Evolutionary conservation across 2,329 filamentous ascomycete species (phyloP), one percentile per base, ranked within the genome.

Genomic region (Aspergillus sergii): DNA sequence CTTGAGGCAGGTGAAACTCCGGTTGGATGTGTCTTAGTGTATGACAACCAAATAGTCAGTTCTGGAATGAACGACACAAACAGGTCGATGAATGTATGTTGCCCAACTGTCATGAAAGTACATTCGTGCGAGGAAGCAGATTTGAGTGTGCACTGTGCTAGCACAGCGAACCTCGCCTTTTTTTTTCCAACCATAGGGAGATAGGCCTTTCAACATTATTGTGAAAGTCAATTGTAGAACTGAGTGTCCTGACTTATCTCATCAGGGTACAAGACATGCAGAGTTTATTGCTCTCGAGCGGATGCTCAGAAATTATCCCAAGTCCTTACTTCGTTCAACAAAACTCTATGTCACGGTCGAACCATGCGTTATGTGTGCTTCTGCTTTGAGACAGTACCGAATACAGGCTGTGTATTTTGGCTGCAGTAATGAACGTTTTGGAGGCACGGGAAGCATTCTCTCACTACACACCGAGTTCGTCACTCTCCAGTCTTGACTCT

Each of bases 321-420:
- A 87, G 39, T 85, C 84, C 14, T 86, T 94, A 66, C 83, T 98
- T 69, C 83, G 82, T 45, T 87, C 94, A 67, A 91, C 89, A 11
- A 88, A 91, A 73, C 87, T 99, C 58, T 99, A 99, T 78, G 95
- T 99, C 56, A 99, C 95, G 0, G 94, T 99, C 59, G 96, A 99
- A 80, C 95, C 95, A 5, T 99, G 95, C 78, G 93, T 99, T 81
- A 99, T 99, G 95, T 99, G 95, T 76, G 95, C 95, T 14, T 96
- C 93, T 8, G 88, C 96, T 59, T 85, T 99, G 57, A 88, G 93
- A 58, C 96, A 99, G 78, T 90, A 96, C 68, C 87, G 89, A 16
- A 93, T 99, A 78, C 88, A 91, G 66, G 91, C 90, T 69, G 95
- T 99, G 36, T 98, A 94, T 78, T 99, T 95, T 78, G 96, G 95